Base-by-base conservation (phyloP, 768 basidiomycete species). In the Pleurotus platypus region DNA sequence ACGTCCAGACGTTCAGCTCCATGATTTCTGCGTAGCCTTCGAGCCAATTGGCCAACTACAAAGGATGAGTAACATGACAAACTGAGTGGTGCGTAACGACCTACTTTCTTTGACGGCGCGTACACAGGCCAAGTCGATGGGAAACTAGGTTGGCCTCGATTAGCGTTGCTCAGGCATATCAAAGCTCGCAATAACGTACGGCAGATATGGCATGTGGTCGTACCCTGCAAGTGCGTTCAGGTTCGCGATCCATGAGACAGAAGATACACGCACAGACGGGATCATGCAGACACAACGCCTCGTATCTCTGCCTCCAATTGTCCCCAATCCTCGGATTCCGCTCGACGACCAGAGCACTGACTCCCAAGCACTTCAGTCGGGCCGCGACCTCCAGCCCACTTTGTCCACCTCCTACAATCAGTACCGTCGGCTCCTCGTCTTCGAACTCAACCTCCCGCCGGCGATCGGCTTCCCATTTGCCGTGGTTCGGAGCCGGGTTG, bases 401-500 rank as follows among this genome's bases (percentile, higher is more conserved):
- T 56, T 90, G 89, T 0, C 86, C 87, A 0, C 78, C 86, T 7
- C 86, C 85, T n/a, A 88, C 70, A 22, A 89, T 72, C 26, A 90
- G 65, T 8, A 87, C 89, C 1, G 75, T 76, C 0, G 89, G 87
- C 49, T 82, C 75, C 3, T 62, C 64, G n/a, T 76, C 77, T 30
- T 67, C 69, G 61, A 85, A 85, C 27, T 77, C 76, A 6, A 63
- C 55, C 56, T 81, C 77, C 38, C 64, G 64, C 40, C 68, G 67
- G 30, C 84, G 73, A 26, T 72, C 68, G 26, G 73, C 73, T 42
- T 74, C 72, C 87, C 86, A 89, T 56, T 77, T 74, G 4, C 80
- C 81, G 63, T 84, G 81, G 58, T 79, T 74, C 0, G 79, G 72
- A 15, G 71, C 58, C 1, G 56, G 61, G 58, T 75, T 67, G 37